Evolutionary conservation across 495 filamentous ascomycete genomes (phyloP).

Genomic region (Cryomyces antarcticus): DNA sequence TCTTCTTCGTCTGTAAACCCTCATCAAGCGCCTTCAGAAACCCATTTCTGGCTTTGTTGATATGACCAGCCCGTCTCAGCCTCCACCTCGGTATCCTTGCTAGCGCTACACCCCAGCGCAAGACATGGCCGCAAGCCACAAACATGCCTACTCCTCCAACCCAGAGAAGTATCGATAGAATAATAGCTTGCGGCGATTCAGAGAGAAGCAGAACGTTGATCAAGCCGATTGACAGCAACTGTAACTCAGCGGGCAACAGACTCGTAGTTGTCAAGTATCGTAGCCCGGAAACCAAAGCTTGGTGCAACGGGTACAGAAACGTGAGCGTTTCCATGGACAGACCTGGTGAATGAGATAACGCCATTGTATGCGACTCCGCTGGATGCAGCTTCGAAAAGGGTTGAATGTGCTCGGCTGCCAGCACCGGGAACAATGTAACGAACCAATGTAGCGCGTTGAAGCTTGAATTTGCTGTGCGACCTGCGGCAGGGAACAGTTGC

Average conservation of each 20-base stretch:
- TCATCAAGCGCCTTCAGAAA: constrained; percentile 32
- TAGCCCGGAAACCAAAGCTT: constrained; percentile 52
- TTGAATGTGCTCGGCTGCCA: constrained; percentile 26
- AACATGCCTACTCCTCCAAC: constrained; percentile 64
- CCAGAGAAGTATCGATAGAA: constrained; percentile 71
- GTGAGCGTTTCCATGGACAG: constrained; percentile 39
- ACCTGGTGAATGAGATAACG: constrained; percentile 7
- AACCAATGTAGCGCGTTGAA: constrained; percentile 52
- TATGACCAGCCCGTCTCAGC: constrained; percentile 38
- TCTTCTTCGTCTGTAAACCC: not conserved
- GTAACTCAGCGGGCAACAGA: constrained; percentile 65
- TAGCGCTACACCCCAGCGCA: constrained; percentile 71
- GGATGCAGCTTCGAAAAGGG: constrained; percentile 10
- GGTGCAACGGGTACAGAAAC: constrained; percentile 70
- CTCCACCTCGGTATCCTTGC: constrained; percentile 84
- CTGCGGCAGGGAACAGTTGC: constrained; percentile 42
- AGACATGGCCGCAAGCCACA: constrained; percentile 46
- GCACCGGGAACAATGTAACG: constrained; percentile 40
- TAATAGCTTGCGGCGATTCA: constrained; percentile 61
- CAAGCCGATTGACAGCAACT: constrained; percentile 61
- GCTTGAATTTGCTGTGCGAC: constrained; percentile 16
- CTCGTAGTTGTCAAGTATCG: constrained; percentile 72
- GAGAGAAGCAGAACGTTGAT: constrained; percentile 69
- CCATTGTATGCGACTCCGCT: constrained; percentile 11
- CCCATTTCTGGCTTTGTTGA: constrained; percentile 25